Evolutionary conservation across 2,329 filamentous ascomycete genomes (phyloP), one percentile per base, ranked within the genome.

Genomic region (Camptophora hylomeconis): DNA sequence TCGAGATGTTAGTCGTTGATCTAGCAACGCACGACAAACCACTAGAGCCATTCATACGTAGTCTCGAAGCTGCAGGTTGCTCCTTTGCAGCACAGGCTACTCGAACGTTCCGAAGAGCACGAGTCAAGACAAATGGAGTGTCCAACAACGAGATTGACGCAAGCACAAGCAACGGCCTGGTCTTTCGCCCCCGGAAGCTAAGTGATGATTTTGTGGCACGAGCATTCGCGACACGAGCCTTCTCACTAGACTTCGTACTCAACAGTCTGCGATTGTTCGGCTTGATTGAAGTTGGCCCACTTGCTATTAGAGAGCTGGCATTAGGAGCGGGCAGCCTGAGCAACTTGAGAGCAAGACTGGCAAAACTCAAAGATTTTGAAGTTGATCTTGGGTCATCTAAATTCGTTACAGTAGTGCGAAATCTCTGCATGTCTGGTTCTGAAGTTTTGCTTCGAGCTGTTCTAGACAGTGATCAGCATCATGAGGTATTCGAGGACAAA

Each of bases 281-380:
- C 2, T 60, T 92, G 4, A 63, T 71, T 26, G 59, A 63, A 19
- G 76, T 93, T 37, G 84, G 84, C 0, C 77, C 83, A 0, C 57
- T 78, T 11, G 79, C 82, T 3, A 50, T 93, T 12, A 78, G 84
- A 39, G 76, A 86, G 24, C 72, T 93, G 51, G 81, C 75, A 3
- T 52, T 78, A 7, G 67, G 80, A 44, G 70, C 79, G 29, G 51
- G 58, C 2, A 65, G 65, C 7, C 51, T 71, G 0, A 55, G 64
- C 17, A 66, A 63, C 5, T 58, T 89, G n/a, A 46, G 61, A 14
- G 49, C 57, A 1, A 69, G 72, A 17, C 64, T 92, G 15, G 50
- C 62, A 15, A 64, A 72, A 30, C 59, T 93, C 3, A 59, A 67
- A 35, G 56, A 63, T 28, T 58, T 70, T 5, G 72, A 71, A 0